Base-by-base conservation (phyloP, 352 stramenopile species). In the Blastocystis sp. region DNA sequence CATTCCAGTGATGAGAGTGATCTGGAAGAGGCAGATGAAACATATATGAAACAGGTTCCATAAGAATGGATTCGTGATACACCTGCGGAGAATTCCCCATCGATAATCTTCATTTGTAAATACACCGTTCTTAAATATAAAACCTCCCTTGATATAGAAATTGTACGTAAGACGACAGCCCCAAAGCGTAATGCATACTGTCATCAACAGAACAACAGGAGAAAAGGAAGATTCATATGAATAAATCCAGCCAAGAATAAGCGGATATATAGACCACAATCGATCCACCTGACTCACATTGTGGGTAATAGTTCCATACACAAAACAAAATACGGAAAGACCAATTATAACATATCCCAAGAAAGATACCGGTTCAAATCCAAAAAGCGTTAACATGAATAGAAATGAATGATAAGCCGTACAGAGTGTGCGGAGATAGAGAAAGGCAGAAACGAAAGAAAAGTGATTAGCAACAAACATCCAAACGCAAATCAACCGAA, bases 231-330 rank as follows among this genome's bases (percentile, higher is more conserved):
- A 53, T 9, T 17, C 44, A 22, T 58, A 57, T 27, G 68, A 30
- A 56, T 59, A 79, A 24, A 79, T 79, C 68, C 68, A 79, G 17
- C n/a, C 9, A 40, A 27, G 37, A n/a, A 79, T n/a, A 33, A 79
- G n/a, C 17, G 68, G 68, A 7, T 62, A 53, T 40, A 79, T 79
- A 22, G 68, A 79, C 68, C 68, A 79, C 6, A 79, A 53, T 62
- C 68, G 68, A 56, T 79, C 68, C 68, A 79, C 68, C 27, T 79
- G 68, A n/a, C 68, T 79, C 19, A 79, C 68, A 60, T 79, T 79
- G 37, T 79, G 57, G 1, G 68, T 79, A 35, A 35, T 4, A n/a
- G 22, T 53, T 30, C 68, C 68, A 35, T 79, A 79, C 37, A 79
- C 17, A 27, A 35, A 84, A 51, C 56, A 68, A n/a, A 66, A 42